Percentiles rank a stretch among this genome's conserved stretches.
Evolutionary conservation across 1,139 yeast species (phyloP).

Genomic region (Suhomyces ambrosiae): DNA sequence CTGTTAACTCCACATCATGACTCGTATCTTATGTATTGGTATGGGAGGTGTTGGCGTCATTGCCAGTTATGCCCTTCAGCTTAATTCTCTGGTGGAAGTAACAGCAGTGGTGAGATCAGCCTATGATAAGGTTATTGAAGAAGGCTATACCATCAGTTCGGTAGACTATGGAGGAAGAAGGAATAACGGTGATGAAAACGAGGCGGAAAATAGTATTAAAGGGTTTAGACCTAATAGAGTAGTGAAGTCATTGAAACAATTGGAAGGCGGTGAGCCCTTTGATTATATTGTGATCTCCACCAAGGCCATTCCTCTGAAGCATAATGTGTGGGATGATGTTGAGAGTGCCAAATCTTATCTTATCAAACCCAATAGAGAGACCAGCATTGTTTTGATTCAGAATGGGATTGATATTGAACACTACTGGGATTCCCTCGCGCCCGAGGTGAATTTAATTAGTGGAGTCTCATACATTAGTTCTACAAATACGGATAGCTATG

Average conservation of each 20-base stretch:
- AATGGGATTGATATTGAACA: conserved; percentile 70
- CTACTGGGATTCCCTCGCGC: conserved; percentile 58
- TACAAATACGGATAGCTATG: conserved; percentile 53
- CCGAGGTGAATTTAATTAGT: conserved; percentile 39
- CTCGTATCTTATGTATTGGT: conserved; percentile 58
- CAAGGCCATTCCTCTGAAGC: conserved; percentile 32
- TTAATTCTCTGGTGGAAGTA: conserved; percentile 37
- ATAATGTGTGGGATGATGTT: conserved; percentile 28
- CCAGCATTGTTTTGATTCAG: conserved; percentile 66
- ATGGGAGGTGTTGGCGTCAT: conserved; percentile 78
- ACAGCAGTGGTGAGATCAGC: conserved; percentile 39
- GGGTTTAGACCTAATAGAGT: conserved; percentile 31
- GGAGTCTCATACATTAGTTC: conserved; percentile 75
- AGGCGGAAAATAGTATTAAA: conserved; percentile 19
- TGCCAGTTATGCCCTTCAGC: conserved; percentile 60
- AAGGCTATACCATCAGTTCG: conserved; percentile 35
- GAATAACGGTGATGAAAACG: conserved; percentile 18
- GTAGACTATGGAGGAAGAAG: conserved; percentile 28
- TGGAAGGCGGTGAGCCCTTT: conserved; percentile 28
- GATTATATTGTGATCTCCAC: conserved; percentile 39
- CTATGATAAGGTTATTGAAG: conserved; percentile 26
- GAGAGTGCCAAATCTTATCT: conserved; percentile 13
- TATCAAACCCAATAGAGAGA: conserved; percentile 18
- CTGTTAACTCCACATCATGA: conserved; percentile 11
- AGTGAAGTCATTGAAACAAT: conserved; percentile 27